Percentiles rank a stretch among this genome's conserved stretches.
These are phyloP conservation scores for Kodamaea neixiangensis DNA, from an alignment of 805 yeast species.

Conservation along the genomic window DNA sequence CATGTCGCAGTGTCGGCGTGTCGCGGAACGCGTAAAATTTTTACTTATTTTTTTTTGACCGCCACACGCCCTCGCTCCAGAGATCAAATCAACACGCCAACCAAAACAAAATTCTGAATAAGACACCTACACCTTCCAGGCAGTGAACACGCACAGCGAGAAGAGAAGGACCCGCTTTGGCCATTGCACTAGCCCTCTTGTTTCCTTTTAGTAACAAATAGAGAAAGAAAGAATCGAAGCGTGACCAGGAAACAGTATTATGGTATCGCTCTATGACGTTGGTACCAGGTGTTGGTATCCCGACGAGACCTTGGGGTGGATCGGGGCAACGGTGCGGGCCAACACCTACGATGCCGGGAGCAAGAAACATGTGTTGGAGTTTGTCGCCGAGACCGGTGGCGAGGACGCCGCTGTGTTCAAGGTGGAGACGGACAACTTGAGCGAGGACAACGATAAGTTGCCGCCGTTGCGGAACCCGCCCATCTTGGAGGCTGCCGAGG, in stretches of 20 bases:
- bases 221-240: background rate
- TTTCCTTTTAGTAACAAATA: slow-evolving; percentile 9
- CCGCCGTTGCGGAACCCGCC: slow-evolving; percentile 92
- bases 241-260: slow-evolving; percentile 1
- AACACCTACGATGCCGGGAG: slow-evolving; percentile 39
- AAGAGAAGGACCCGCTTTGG: background rate
- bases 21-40: slow-evolving; percentile 1
- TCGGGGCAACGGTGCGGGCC: slow-evolving; percentile 61
- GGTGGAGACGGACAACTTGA: slow-evolving; percentile 49
- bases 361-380: slow-evolving; percentile 49
- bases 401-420: slow-evolving; percentile 37
- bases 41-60: slow-evolving; percentile 2
- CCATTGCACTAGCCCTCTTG: slow-evolving; percentile 3
- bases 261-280: slow-evolving; percentile 28
- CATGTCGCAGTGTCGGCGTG: too few species aligned
- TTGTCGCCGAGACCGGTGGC: slow-evolving; percentile 46
- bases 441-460: slow-evolving; percentile 56
- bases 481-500: slow-evolving; percentile 89
- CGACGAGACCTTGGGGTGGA: slow-evolving; percentile 72
- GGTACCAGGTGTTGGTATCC: slow-evolving; percentile 82
- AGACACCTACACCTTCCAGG: slow-evolving; percentile 2
- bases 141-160: slow-evolving; percentile 2
- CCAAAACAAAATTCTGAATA: slow-evolving; percentile 7
- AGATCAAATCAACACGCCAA: slow-evolving; percentile 14
- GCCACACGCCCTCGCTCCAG: slow-evolving; percentile 9